Percentiles rank a stretch among this genome's conserved stretches.
Conservation (phyloP, 805 yeast genomes). For the Saccharomycopsis fibuligera region DNA sequence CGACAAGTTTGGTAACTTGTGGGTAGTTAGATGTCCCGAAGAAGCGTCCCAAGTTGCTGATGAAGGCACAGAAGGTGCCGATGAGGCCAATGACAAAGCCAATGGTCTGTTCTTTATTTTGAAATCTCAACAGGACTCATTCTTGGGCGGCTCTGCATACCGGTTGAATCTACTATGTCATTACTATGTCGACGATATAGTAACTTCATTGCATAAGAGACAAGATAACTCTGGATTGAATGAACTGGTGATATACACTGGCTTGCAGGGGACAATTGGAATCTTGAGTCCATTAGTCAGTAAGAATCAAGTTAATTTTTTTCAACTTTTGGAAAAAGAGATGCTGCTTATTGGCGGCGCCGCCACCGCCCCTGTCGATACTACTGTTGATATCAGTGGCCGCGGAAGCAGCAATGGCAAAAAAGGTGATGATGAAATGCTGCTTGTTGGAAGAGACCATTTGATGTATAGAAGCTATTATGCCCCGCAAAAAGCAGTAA, state of each 20-base stretch:
- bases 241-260: conserved; percentile 62
- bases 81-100: no score
- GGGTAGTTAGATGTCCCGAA: conserved; percentile 57
- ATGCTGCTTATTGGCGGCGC: no score
- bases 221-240: conserved; percentile 47
- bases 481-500: conserved; percentile 65
- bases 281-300: conserved; percentile 61
- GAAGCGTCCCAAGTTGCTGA: conserved; percentile 42
- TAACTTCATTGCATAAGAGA: conserved; percentile 53
- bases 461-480: conserved; percentile 68
- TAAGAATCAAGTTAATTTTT: conserved; percentile 52
- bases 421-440: conserved; percentile 24
- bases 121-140: conserved; percentile 29
- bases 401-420: conserved; percentile 1
- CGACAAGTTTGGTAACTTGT: conserved; percentile 79
- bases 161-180: conserved; percentile 49
- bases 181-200: conserved; percentile 64
- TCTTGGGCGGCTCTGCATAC: conserved; percentile 45
- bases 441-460: conserved; percentile 63
- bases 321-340: conserved; percentile 45
- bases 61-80: conserved; percentile 43
- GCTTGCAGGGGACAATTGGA: conserved; percentile 81
- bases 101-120: no score
- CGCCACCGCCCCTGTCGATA: conserved; percentile 33
- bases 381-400: no score